Base-by-base conservation (phyloP, 805 yeast species). In the Ogataea glucozyma region DNA sequence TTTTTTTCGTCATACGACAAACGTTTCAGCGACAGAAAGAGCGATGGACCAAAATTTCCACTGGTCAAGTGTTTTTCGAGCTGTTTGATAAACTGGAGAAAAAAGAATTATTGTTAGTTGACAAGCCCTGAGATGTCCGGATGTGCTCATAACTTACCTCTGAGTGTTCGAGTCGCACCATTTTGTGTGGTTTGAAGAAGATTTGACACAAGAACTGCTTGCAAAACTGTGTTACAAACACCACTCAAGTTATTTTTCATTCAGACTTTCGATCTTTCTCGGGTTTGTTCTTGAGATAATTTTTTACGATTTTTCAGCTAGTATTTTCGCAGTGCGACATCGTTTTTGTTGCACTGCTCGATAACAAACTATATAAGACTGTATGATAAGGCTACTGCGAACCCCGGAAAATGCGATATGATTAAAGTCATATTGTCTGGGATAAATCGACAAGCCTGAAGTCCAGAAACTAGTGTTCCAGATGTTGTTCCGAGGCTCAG, bases 21-120 rank as follows among this genome's bases (percentile, higher is more conserved):
- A 50, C 87, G 66, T 56, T 81, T 81, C 51, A 81, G 86, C 3
- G 83, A 77, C 38, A 81, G 60, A 53, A 79, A 79, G 8, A 81
- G 65, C 3, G 85, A 78, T 6, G 81, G 72, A 46, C 72, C 52
- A 10, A 63, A 64, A 4, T 44, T 41, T n/a, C 47, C 51, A 21
- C 45, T 42, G 2, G 42, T 47, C 8, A 62, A 49, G 12, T 56
- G 40, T 4, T 16, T 33, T 12, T 52, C 40, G 12, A 56, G 57
- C 42, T 61, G 46, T 13, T 49, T 44, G 18, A 62, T 40, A 43
- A 62, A 62, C 67, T 62, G 34, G 16, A 21, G 16, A n/a, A n/a
- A n/a, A n/a, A n/a, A n/a, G 26, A 16, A 45, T 47, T 47, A 40
- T 44, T 19, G 7, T 13, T 14, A 13, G 17, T 8, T 14, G 33